phyloP scores from a whole-genome alignment of 352 stramenopile genomes.

The Phytopythium cucurbitacearum region DNA sequence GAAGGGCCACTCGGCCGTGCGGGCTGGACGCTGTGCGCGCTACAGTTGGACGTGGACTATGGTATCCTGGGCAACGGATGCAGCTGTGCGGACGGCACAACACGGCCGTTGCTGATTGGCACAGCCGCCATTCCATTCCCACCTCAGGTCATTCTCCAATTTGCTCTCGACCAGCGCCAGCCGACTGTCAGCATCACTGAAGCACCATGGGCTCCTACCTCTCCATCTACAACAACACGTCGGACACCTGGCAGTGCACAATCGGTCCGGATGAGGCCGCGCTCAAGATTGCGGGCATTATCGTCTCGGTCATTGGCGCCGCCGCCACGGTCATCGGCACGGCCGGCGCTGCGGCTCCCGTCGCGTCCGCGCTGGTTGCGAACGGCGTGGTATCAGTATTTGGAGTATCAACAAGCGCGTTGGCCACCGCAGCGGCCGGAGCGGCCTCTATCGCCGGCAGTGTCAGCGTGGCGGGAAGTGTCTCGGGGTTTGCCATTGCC shows the following conservation, averaged over 20 bases:
- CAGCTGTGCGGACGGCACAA: no score
- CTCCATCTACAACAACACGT: slow-evolving; percentile 24
- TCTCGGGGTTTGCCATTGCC: neutral
- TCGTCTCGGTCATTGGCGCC: slow-evolving; percentile 4
- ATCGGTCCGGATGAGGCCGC: slow-evolving; percentile 15
- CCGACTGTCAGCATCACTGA: no score
- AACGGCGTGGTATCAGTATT: slow-evolving; percentile 11
- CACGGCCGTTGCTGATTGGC: no score
- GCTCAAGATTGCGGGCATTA: slow-evolving; percentile 13
- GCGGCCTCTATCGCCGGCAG: neutral
- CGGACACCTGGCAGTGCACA: slow-evolving; percentile 12
- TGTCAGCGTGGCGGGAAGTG: neutral
- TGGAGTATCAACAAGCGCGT: slow-evolving; percentile 10
- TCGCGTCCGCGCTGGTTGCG: neutral
- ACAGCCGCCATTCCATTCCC: no score
- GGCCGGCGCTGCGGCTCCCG: slow-evolving; percentile 5
- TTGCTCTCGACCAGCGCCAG: no score
- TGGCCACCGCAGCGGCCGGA: slow-evolving; percentile 2
- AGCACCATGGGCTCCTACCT: slow-evolving; percentile 23
- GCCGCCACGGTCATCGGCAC: slow-evolving; percentile 8
- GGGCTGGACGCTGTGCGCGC: no score
- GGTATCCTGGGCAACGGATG: no score
- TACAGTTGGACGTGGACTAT: no score
- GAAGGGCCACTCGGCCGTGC: no score
- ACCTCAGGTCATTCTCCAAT: no score